These are phyloP conservation scores for Cercospora sp. DNA, from an alignment of 2,329 filamentous ascomycete species.

Conservation along the genomic window DNA sequence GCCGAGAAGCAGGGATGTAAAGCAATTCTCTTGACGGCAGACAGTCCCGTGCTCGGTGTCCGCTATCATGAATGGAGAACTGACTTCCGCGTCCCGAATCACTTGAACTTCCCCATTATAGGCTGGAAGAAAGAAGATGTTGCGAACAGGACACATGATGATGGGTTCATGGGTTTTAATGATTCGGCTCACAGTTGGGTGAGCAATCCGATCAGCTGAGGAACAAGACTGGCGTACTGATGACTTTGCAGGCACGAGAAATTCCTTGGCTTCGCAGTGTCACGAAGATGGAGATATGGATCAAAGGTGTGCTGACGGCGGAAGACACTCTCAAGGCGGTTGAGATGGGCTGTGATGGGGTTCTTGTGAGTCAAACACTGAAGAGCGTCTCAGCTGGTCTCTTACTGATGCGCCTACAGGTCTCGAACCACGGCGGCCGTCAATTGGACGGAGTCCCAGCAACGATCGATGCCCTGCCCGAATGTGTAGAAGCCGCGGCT, in stretches of 20 bases:
- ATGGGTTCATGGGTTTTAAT: conserved; percentile 33
- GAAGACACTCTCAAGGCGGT: conserved; percentile 51
- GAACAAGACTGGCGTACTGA: neutral
- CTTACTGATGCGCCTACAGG: neutral
- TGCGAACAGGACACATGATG: conserved; percentile 34
- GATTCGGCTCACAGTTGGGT: conserved; percentile 35
- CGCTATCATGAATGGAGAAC: conserved; percentile 57
- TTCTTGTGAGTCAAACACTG: conserved; percentile 36
- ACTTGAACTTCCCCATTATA: conserved; percentile 28
- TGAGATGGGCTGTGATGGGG: conserved; percentile 41
- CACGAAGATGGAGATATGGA: conserved; percentile 53
- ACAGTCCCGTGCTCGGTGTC: conserved; percentile 55
- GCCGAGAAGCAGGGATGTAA: conserved; percentile 49
- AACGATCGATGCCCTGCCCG: conserved; percentile 51
- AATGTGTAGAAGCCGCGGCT: conserved; percentile 42
- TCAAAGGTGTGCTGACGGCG: conserved; percentile 44
- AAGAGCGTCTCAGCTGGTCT: neutral
- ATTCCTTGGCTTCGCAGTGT: conserved; percentile 52
- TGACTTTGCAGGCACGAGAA: conserved; percentile 31
- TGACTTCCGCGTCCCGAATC: conserved; percentile 45
- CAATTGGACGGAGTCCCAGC: conserved; percentile 59
- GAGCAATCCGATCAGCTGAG: neutral
- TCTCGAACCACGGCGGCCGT: conserved; percentile 55
- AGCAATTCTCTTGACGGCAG: conserved; percentile 57
- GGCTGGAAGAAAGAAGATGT: conserved; percentile 31